These are phyloP conservation scores for Schoenoplectus tabernaemontani DNA, from an alignment of 202 grass and related monocot genomes.

Conservation along the genomic window DNA sequence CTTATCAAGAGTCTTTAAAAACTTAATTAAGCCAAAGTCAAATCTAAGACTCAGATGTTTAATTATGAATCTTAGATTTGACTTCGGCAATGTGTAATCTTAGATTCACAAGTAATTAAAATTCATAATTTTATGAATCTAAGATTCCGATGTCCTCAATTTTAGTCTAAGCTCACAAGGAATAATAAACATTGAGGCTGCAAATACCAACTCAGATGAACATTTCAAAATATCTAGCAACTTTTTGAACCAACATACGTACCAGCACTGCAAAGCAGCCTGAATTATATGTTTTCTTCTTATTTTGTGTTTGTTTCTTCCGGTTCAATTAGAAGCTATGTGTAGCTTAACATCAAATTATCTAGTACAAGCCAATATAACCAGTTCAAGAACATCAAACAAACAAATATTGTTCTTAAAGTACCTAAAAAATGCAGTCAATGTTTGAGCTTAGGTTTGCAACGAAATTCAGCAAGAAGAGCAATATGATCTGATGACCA, in stretches of 20 bases:
- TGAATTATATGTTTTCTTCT: not conserved
- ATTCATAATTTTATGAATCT: too few species aligned
- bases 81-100: not conserved
- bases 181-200: not conserved
- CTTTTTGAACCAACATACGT: not conserved
- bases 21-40: not conserved
- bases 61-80: not conserved
- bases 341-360: not conserved
- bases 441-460: constrained; percentile 74
- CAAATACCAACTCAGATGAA: not conserved
- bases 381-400: not conserved
- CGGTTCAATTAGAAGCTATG: not conserved
- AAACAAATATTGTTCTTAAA: not conserved
- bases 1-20: not conserved
- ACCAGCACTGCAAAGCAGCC: not conserved
- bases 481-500: constrained; percentile 99
- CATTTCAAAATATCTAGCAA: not conserved
- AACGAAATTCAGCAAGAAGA: constrained; percentile 89
- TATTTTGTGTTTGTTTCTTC: not conserved
- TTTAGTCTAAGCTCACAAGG: too few species aligned
- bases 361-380: not conserved
- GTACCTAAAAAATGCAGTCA: constrained; percentile 23
- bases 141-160: too few species aligned
- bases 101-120: too few species aligned
- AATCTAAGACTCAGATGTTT: not conserved